Evolutionary conservation across 768 basidiomycete species (phyloP).

Genomic region (Pholiota conissans): DNA sequence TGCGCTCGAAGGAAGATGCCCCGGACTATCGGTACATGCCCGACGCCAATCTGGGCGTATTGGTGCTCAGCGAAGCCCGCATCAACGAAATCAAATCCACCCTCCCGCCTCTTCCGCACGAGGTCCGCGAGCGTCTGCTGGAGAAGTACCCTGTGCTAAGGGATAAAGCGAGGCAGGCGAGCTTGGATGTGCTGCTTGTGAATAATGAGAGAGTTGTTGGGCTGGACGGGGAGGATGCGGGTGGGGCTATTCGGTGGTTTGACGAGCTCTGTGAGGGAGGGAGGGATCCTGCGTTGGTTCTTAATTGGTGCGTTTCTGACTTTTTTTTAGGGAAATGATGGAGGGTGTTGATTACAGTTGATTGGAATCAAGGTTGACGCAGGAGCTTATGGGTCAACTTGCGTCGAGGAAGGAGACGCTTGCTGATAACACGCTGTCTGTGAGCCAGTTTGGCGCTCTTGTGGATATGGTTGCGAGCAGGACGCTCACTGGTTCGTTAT

Average conservation of each 20-base stretch:
- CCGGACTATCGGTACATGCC: slow-evolving; percentile 99
- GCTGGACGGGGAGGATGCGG: slow-evolving; percentile 52
- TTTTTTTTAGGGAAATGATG: not conserved
- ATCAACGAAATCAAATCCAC: slow-evolving; percentile 47
- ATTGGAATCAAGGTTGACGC: slow-evolving; percentile 59
- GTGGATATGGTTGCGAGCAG: slow-evolving; percentile 71
- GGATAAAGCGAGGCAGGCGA: slow-evolving; percentile 49
- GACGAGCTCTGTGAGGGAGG: slow-evolving; percentile 53
- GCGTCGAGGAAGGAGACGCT: slow-evolving; percentile 53
- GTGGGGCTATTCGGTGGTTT: slow-evolving; percentile 76
- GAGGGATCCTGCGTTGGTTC: slow-evolving; percentile 66
- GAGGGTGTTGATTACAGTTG: not conserved
- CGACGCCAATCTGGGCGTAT: slow-evolving; percentile 85
- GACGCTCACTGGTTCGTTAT: slow-evolving; percentile 64
- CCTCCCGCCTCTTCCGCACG: slow-evolving; percentile 79
- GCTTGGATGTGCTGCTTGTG: slow-evolving; percentile 74
- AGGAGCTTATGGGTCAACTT: slow-evolving; percentile 84
- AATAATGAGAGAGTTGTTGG: slow-evolving; percentile 69
- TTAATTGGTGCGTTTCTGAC: slow-evolving; percentile 68
- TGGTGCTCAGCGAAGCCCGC: slow-evolving; percentile 61
- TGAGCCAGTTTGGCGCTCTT: slow-evolving; percentile 69
- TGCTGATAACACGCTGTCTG: slow-evolving; percentile 59
- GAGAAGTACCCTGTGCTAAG: slow-evolving; percentile 28
- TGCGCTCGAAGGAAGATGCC: slow-evolving; percentile 90
- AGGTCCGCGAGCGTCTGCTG: slow-evolving; percentile 58